Evolutionary conservation across 768 basidiomycete species (phyloP).

Genomic region (Mycena haematopus): DNA sequence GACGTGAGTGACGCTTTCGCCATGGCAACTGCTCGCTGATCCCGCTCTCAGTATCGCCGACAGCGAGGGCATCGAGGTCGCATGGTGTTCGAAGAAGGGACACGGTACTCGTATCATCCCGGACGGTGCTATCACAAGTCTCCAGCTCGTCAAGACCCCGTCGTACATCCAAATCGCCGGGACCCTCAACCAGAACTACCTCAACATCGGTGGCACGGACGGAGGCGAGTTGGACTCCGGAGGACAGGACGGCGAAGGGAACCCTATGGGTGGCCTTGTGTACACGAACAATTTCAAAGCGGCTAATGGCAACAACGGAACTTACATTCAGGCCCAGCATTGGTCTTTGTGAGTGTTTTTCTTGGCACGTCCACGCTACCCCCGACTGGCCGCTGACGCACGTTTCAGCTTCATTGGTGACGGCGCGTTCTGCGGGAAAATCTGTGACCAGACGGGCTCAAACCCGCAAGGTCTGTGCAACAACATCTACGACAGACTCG

Average conservation of each 20-base stretch:
- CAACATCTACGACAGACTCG: constrained; percentile 57
- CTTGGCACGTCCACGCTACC: no score
- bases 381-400: not conserved
- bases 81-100: constrained; percentile 72
- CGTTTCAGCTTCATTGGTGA: constrained; percentile 57
- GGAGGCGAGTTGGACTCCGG: constrained; percentile 67
- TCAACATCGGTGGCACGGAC: constrained; percentile 18
- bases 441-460: constrained; percentile 54
- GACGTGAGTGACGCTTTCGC: constrained; percentile 29
- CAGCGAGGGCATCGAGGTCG: constrained; percentile 65
- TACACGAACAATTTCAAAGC: constrained; percentile 52
- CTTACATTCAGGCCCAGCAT: constrained; percentile 50
- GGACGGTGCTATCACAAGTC: constrained; percentile 56
- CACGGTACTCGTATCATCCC: constrained; percentile 72
- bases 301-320: constrained; percentile 42
- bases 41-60: constrained; percentile 49
- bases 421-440: constrained; percentile 56
- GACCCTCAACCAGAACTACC: constrained; percentile 56
- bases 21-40: not conserved
- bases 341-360: constrained; percentile 57
- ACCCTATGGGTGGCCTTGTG: constrained; percentile 60
- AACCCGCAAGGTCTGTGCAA: constrained; percentile 45
- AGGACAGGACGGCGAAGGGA: constrained; percentile 64
- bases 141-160: constrained; percentile 61
- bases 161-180: constrained; percentile 64